These are phyloP conservation scores for Mrakia gelida DNA, from an alignment of 768 basidiomycete species.

Conservation along the genomic window DNA sequence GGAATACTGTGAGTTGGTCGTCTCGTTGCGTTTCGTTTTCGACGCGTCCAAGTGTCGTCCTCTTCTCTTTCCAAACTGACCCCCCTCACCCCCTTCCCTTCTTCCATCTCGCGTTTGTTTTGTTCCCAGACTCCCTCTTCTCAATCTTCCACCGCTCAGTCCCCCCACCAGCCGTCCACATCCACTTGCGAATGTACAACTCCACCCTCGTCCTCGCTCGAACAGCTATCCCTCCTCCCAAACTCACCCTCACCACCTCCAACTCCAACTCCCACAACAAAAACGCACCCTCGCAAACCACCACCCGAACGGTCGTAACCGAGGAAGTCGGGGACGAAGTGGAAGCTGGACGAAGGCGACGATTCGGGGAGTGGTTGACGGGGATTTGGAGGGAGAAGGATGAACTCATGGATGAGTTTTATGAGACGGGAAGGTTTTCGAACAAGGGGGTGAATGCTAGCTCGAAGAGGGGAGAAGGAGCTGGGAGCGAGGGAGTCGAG, in stretches of 20 bases:
- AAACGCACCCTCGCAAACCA: too few species aligned
- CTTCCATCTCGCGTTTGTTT: too few species aligned
- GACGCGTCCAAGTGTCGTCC: too few species aligned
- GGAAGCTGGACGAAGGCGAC: conserved; percentile 43
- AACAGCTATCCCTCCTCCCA: background rate
- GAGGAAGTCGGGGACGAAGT: conserved; percentile 53
- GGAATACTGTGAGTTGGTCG: conserved; percentile 52
- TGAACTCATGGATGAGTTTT: conserved; percentile 62
- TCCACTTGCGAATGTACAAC: conserved; percentile 77
- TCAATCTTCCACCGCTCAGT: conserved; percentile 78
- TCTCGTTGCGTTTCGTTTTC: too few species aligned
- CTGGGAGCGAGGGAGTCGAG: conserved; percentile 3
- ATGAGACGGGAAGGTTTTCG: conserved; percentile 53
- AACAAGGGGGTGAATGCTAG: conserved; percentile 26
- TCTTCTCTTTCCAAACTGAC: too few species aligned
- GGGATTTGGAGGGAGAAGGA: conserved; percentile 84
- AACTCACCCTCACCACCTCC: conserved; percentile 30
- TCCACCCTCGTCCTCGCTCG: conserved; percentile 28
- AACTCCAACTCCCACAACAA: conserved; percentile 11
- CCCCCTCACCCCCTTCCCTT: too few species aligned
- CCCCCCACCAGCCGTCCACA: conserved; percentile 77
- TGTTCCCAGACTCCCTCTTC: conserved; percentile 61
- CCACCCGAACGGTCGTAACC: background rate
- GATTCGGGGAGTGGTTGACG: conserved; percentile 79
- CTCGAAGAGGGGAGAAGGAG: background rate